A percentile compares a stretch with the other conserved stretches of the same genome.
These are phyloP conservation scores for Chytriomyces sp. DNA, from an alignment of 192 early-diverging fungal species.

Conservation along the genomic window DNA sequence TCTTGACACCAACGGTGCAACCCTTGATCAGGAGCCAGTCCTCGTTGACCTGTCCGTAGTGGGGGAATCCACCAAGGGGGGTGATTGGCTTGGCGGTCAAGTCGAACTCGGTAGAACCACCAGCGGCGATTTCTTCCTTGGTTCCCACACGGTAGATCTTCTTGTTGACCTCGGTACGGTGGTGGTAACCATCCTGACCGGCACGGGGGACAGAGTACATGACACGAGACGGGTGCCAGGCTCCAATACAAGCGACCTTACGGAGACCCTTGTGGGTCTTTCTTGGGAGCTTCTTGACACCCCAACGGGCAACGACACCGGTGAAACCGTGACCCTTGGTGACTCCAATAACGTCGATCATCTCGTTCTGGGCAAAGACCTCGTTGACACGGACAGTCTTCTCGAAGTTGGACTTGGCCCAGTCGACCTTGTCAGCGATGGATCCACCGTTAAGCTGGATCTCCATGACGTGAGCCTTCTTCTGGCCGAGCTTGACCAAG, in stretches of 20 bases:
- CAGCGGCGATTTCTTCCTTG: constrained; percentile 75
- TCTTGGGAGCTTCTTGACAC: constrained; percentile 99
- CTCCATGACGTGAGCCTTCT: constrained; percentile 99
- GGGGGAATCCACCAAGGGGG: constrained; percentile 99
- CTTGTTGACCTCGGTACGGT: constrained; percentile 99
- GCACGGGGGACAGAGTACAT: constrained; percentile 99
- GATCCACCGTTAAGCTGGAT: constrained; percentile 99
- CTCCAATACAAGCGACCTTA: constrained; percentile 99
- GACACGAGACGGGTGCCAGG: constrained; percentile 94
- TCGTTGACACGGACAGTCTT: constrained; percentile 87
- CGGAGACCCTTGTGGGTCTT: constrained; percentile 99
- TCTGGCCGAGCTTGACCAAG: constrained; percentile 94
- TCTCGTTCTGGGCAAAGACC: constrained; percentile 98
- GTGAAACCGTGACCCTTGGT: constrained; percentile 99
- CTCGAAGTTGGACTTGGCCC: constrained; percentile 97
- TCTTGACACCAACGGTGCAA: constrained; percentile 92
- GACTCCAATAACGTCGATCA: constrained; percentile 97
- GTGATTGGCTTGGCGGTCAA: constrained; percentile 94
- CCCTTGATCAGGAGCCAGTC: constrained; percentile 99
- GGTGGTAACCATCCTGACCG: constrained; percentile 99
- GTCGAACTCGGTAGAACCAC: constrained; percentile 96
- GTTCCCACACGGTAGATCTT: constrained; percentile 99
- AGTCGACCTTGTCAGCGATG: constrained; percentile 96
- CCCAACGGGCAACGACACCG: constrained; percentile 99
- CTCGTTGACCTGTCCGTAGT: constrained; percentile 98